Evolutionary conservation across 768 basidiomycete genomes (phyloP).

Genomic region (Gyrodon lividus): DNA sequence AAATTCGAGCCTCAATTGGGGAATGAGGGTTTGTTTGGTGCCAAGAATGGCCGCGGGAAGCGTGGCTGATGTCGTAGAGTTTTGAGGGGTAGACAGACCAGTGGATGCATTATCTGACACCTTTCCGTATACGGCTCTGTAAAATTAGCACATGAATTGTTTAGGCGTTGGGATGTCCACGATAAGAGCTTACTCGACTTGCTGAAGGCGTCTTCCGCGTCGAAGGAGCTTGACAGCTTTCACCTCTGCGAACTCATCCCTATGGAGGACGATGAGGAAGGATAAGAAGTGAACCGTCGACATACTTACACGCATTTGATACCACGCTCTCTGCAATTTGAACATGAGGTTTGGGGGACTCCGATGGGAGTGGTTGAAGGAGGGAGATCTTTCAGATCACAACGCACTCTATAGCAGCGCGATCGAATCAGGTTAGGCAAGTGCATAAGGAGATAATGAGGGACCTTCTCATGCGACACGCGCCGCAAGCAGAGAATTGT

Average conservation of each 20-base stretch:
- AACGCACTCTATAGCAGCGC: slow-evolving; percentile 65
- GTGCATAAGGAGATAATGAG: slow-evolving; percentile 15
- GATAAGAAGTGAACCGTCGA: not conserved
- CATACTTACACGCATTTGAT: slow-evolving; percentile 90
- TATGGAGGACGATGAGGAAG: slow-evolving; percentile 31
- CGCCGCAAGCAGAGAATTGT: slow-evolving; percentile 92
- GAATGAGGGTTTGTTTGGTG: slow-evolving; percentile 48
- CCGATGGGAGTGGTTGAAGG: slow-evolving; percentile 46
- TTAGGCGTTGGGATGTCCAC: not conserved
- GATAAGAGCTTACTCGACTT: slow-evolving; percentile 67
- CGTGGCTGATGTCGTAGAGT: slow-evolving; percentile 10
- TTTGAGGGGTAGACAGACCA: slow-evolving; percentile 22
- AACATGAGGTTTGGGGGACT: slow-evolving; percentile 55
- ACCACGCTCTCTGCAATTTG: slow-evolving; percentile 86
- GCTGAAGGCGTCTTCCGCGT: slow-evolving; percentile 75
- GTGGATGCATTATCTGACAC: slow-evolving; percentile 41
- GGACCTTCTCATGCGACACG: slow-evolving; percentile 86
- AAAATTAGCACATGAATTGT: slow-evolving; percentile 6
- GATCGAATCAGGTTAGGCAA: slow-evolving; percentile 3
- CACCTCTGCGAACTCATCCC: slow-evolving; percentile 89
- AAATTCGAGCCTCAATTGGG: slow-evolving; percentile 73
- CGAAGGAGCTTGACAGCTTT: slow-evolving; percentile 86
- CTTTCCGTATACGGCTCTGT: slow-evolving; percentile 79
- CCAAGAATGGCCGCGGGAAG: slow-evolving; percentile 4
- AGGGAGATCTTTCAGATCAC: slow-evolving; percentile 85